Evolutionary conservation across 805 yeast genomes (phyloP).

Genomic region (Priceomyces haplophilus): DNA sequence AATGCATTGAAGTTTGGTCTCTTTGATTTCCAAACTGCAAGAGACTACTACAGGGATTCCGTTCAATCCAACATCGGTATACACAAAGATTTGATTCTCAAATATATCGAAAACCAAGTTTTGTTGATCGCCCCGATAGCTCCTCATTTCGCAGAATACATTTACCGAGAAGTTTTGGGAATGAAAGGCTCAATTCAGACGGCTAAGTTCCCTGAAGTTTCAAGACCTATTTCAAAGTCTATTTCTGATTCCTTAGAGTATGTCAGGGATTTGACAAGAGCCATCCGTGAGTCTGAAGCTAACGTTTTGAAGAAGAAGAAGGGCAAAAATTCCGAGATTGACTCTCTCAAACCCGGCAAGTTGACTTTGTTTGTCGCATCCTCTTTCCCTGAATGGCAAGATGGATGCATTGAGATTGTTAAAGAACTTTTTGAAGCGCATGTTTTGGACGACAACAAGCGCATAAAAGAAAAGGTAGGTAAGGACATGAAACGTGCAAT

Average conservation of each 20-base stretch:
- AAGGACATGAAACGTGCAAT: constrained; percentile 96
- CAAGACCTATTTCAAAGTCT: constrained; percentile 59
- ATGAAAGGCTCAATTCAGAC: constrained; percentile 65
- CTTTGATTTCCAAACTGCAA: constrained; percentile 90
- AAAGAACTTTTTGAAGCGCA: constrained; percentile 68
- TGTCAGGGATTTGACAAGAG: constrained; percentile 72
- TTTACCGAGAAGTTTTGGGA: constrained; percentile 79
- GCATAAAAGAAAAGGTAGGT: constrained; percentile 63
- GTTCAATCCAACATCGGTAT: constrained; percentile 53
- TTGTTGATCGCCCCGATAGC: constrained; percentile 87
- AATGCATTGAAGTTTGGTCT: constrained; percentile 86
- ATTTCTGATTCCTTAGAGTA: constrained; percentile 71
- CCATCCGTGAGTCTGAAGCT: constrained; percentile 92
- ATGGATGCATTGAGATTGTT: constrained; percentile 60
- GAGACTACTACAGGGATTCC: constrained; percentile 94
- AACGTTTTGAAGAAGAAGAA: constrained; percentile 76
- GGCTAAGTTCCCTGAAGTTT: constrained; percentile 78
- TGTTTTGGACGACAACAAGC: constrained; percentile 61
- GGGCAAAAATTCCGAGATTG: constrained; percentile 72
- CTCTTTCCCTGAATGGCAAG: constrained; percentile 75
- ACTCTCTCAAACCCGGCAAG: constrained; percentile 67
- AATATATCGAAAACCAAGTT: constrained; percentile 84
- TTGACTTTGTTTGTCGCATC: constrained; percentile 71
- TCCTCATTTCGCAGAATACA: constrained; percentile 91
- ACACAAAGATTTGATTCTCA: constrained; percentile 78